Percentiles rank a stretch among this genome's conserved stretches.
Evolutionary conservation across 768 basidiomycete species (phyloP).

Genomic region (Coprinopsis cinerea): DNA sequence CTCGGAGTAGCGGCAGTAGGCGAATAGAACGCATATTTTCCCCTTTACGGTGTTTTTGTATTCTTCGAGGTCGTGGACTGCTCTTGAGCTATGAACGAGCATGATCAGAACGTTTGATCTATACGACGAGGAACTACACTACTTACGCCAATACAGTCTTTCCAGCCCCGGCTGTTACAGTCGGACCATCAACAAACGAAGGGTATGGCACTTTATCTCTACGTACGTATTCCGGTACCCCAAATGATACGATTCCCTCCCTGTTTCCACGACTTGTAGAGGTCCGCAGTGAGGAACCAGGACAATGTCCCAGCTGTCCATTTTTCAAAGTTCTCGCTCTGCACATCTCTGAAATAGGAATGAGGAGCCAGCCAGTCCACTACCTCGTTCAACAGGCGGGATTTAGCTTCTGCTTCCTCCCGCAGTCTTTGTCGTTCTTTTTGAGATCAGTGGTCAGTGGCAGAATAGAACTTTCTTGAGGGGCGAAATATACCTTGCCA

Average conservation of each 20-base stretch:
- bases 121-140: no score
- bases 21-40: background rate
- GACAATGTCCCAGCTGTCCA: background rate
- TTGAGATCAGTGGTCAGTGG: no score
- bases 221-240: conserved; percentile 8
- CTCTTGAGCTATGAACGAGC: background rate
- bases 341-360: no score
- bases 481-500: no score
- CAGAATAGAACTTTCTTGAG: no score
- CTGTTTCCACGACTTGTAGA: background rate
- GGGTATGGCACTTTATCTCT: no score
- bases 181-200: background rate
- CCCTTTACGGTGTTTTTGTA: no score
- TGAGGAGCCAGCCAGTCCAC: no score
- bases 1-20: conserved; percentile 2
- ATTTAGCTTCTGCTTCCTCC: no score
- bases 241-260: background rate
- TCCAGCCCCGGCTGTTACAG: conserved; percentile 5
- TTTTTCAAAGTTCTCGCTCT: background rate
- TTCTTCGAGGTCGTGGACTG: background rate
- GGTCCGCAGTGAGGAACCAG: background rate
- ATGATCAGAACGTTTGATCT: background rate
- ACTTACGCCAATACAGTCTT: conserved; percentile 5
- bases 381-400: no score
- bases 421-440: no score